phyloP scores from a whole-genome alignment of 2,329 filamentous ascomycete genomes.

The Exophiala sideris region DNA sequence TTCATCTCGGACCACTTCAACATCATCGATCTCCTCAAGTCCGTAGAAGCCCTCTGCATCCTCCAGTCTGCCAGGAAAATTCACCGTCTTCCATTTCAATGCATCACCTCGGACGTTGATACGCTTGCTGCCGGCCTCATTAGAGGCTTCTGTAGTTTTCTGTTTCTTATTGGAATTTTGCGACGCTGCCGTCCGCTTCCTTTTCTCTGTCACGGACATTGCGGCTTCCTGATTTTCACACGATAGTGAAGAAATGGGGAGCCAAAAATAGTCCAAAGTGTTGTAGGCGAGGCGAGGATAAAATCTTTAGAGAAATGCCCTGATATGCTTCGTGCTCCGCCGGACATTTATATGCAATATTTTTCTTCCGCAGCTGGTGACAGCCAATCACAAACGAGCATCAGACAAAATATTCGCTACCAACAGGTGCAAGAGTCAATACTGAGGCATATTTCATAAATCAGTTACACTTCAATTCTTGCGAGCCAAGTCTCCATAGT shows the following conservation, averaged over 20 bases:
- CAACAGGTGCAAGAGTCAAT: too few species aligned
- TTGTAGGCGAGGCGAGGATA: too few species aligned
- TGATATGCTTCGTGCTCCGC: too few species aligned
- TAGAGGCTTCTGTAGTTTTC: slow-evolving; percentile 5
- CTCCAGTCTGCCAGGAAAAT: slow-evolving; percentile 70
- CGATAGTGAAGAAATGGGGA: too few species aligned
- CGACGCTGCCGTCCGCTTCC: slow-evolving; percentile 32
- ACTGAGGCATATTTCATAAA: too few species aligned
- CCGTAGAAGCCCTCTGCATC: slow-evolving; percentile 94
- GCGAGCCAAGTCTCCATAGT: too few species aligned
- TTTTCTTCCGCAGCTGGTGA: too few species aligned
- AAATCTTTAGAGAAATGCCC: too few species aligned
- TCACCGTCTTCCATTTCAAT: slow-evolving; percentile 62
- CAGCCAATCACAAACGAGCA: too few species aligned
- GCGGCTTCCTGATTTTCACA: not conserved
- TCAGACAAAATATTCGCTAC: too few species aligned
- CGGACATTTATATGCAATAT: not conserved
- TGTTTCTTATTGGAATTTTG: slow-evolving; percentile 13
- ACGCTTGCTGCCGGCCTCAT: not conserved
- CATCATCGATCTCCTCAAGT: slow-evolving; percentile 85
- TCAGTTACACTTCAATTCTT: too few species aligned
- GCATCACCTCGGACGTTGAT: slow-evolving; percentile 44
- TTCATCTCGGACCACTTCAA: slow-evolving; percentile 69
- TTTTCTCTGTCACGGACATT: slow-evolving; percentile 26
- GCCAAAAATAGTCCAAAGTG: not conserved